These are phyloP conservation scores for Calonectria pauciramosa DNA, from an alignment of 2,329 filamentous ascomycete species.

Conservation along the genomic window DNA sequence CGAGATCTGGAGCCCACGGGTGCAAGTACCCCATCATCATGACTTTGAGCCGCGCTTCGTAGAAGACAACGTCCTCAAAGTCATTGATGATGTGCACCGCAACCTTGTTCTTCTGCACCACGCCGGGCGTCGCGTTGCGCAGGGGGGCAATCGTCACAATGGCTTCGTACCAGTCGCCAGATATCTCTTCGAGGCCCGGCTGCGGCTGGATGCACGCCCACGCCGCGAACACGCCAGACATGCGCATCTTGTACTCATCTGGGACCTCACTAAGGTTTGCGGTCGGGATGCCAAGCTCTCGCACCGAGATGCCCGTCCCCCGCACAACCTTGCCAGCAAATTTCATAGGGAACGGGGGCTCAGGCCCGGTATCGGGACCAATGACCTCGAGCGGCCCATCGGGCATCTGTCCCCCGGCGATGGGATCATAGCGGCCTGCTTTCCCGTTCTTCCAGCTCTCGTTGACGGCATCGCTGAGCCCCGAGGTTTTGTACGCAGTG, in stretches of 20 bases:
- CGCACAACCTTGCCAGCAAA: conserved; percentile 63
- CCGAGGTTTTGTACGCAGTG: conserved; percentile 50
- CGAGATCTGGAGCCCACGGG: conserved; percentile 34
- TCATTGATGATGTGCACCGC: conserved; percentile 67
- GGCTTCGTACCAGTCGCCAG: conserved; percentile 69
- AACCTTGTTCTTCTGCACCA: conserved; percentile 66
- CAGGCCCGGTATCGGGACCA: conserved; percentile 65
- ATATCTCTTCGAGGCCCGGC: conserved; percentile 49
- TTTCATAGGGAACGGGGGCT: conserved; percentile 65
- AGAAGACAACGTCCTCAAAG: conserved; percentile 58
- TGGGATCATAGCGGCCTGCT: conserved; percentile 52
- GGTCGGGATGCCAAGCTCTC: conserved; percentile 63
- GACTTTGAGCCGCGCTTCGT: conserved; percentile 62
- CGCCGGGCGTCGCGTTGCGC: conserved; percentile 58
- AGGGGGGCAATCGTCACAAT: conserved; percentile 70
- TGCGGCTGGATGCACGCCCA: conserved; percentile 66
- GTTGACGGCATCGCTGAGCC: conserved; percentile 43
- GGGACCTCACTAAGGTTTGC: conserved; percentile 67
- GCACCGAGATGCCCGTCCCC: conserved; percentile 57
- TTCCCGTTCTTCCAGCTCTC: conserved; percentile 55
- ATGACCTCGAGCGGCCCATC: conserved; percentile 55
- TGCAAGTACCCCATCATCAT: conserved; percentile 73
- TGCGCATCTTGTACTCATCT: conserved; percentile 64
- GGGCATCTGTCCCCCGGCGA: conserved; percentile 49
- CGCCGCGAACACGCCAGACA: conserved; percentile 75